These are phyloP conservation scores for Lachancea kluyveri DNA, from an alignment of 805 yeast genomes.

Conservation along the genomic window DNA sequence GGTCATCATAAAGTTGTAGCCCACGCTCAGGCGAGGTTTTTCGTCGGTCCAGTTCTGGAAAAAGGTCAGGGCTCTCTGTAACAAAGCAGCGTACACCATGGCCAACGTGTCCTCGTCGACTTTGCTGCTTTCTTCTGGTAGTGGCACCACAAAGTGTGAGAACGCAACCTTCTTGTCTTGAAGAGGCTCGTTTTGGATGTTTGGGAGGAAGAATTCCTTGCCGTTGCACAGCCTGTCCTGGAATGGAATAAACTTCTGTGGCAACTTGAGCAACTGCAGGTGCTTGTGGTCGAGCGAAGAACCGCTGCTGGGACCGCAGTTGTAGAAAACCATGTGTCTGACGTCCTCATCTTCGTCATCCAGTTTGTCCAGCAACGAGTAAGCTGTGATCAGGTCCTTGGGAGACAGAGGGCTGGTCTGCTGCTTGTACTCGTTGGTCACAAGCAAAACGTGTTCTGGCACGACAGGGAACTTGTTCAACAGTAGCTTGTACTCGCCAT, in stretches of 20 bases:
- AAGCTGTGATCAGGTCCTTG: constrained; percentile 57
- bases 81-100: constrained; percentile 61
- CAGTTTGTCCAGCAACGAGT: constrained; percentile 45
- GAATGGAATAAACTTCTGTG: constrained; percentile 50
- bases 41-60: constrained; percentile 44
- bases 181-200: constrained; percentile 50
- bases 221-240: constrained; percentile 44
- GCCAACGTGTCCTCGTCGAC: constrained; percentile 55
- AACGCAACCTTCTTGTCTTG: constrained; percentile 58
- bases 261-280: constrained; percentile 75
- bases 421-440: constrained; percentile 66
- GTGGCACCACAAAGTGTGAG: constrained; percentile 75
- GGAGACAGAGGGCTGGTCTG: constrained; percentile 71
- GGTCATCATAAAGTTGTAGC: constrained; percentile 78
- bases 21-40: constrained; percentile 20
- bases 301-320: constrained; percentile 83
- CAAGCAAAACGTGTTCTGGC: constrained; percentile 69
- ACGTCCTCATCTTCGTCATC: constrained; percentile 36
- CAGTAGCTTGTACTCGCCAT: constrained; percentile 51
- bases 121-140: constrained; percentile 41
- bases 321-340: constrained; percentile 76
- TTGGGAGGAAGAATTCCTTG: constrained; percentile 49
- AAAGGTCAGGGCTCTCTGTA: constrained; percentile 65
- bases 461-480: constrained; percentile 85
- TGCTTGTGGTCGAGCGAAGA: constrained; percentile 96